These are phyloP conservation scores for Sordaria brevicollis DNA, from an alignment of 495 filamentous ascomycete genomes.

Conservation along the genomic window DNA sequence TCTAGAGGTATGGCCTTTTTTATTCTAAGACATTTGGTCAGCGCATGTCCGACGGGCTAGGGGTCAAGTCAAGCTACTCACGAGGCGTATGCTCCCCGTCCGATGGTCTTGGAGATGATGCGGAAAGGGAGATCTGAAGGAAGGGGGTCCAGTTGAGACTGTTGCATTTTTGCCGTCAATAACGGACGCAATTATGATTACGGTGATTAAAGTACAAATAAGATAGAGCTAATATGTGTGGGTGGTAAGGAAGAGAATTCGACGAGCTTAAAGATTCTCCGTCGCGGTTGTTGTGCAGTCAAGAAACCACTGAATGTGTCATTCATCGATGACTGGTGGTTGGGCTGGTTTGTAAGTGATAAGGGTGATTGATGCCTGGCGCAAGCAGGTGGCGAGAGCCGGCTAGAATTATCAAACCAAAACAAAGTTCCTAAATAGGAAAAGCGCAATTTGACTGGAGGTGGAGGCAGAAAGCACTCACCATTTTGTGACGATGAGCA, in stretches of 20 bases:
- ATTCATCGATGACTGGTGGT: neutral
- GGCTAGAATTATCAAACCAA: neutral
- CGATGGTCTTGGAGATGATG: constrained; percentile 91
- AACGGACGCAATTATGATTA: neutral
- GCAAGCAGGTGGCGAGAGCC: neutral
- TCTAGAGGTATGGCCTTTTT: constrained; percentile 80
- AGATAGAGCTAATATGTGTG: neutral
- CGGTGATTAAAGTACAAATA: neutral
- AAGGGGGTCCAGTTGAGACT: constrained; percentile 83
- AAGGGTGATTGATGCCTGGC: neutral
- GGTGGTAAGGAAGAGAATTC: neutral
- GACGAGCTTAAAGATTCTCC: neutral
- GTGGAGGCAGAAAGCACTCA: constrained; percentile 6
- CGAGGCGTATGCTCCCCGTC: constrained; percentile 95
- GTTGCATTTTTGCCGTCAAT: constrained; percentile 33
- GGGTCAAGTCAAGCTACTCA: constrained; percentile 39
- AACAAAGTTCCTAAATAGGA: neutral
- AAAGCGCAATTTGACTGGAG: neutral
- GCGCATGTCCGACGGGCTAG: neutral
- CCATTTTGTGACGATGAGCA: constrained; percentile 7
- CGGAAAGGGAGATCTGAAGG: constrained; percentile 84
- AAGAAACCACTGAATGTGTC: neutral
- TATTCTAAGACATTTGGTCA: constrained; percentile 47
- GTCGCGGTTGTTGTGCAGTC: neutral
- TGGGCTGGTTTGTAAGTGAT: neutral